Base-by-base conservation (phyloP, 2,329 filamentous ascomycete genomes). In the Stagonosporopsis rhizophila region DNA sequence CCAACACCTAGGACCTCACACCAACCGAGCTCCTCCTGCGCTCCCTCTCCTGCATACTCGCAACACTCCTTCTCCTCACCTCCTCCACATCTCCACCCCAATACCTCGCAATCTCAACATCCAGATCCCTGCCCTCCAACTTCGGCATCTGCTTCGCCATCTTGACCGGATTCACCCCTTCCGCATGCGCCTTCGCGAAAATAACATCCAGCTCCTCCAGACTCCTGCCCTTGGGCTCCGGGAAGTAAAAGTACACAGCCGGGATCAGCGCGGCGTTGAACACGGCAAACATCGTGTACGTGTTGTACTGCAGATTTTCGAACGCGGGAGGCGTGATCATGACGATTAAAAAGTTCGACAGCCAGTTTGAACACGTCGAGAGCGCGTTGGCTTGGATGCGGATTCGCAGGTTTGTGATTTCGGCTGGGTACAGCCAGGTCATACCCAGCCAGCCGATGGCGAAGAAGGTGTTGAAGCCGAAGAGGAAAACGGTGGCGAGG, bases 381-480 rank as follows among this genome's bases (percentile, higher is more conserved):
- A 96, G 85, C 65, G 85, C 92, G 58, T 96, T 92, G 80, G 92
- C 92, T 56, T 91, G 89, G 23, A 92, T 90, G 70, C 92, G 90
- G 77, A 96, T 94, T 59, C 89, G 90, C 50, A 96, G 85, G 49
- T 91, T 91, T 83, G 89, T 96, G 76, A 95, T 89, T 81, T 96
- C 92, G 71, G 91, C 92, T 67, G 72, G 74, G 46, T 75, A 75
- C 6, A 74, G 47, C 72, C 71, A 95, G 89, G 71, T 96, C 85
- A 69, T 82, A 75, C 85, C 83, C 80, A 67, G 82, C 92, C 91
- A 96, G 62, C 91, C 96, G 62, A 86, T 86, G 57, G 91, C 92
- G 75, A 96, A 96, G 83, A 89, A 95, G 82, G 90, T 91, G 82
- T 96, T 93, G 83, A 92, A 95, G 79, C 96, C 89, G 79, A 89